Percentiles rank a stretch among this genome's conserved stretches.
Conservation (phyloP, 2,329 filamentous ascomycete species). For the Elsinoe perseae region DNA sequence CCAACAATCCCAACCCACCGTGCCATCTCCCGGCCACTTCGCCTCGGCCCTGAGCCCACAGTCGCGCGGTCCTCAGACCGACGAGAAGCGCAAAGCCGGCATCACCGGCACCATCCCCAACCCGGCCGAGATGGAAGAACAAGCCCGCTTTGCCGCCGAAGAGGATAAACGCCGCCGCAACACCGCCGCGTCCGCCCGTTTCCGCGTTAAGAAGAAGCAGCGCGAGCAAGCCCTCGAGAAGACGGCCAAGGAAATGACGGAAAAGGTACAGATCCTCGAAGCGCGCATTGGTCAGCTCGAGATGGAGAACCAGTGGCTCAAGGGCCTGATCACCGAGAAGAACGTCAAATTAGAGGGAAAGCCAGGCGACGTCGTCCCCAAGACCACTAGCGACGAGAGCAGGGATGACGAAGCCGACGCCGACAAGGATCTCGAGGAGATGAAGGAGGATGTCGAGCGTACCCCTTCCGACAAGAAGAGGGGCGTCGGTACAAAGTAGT, state of each 20-base stretch:
- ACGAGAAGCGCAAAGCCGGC: slow-evolving; percentile 41
- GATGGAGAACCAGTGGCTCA: slow-evolving; percentile 48
- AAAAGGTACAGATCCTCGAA: slow-evolving; percentile 40
- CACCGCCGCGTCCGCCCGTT: slow-evolving; percentile 46
- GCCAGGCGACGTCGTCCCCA: not conserved
- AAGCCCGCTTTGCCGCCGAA: slow-evolving; percentile 41
- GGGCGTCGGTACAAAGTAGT: slow-evolving; percentile 9
- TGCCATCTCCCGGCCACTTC: slow-evolving; percentile 20
- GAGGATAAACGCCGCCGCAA: slow-evolving; percentile 49
- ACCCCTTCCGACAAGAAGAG: slow-evolving; percentile 13
- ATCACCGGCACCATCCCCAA: slow-evolving; percentile 29
- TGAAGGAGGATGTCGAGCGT: slow-evolving; percentile 11
- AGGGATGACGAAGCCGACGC: not conserved
- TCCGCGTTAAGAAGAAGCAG: slow-evolving; percentile 51
- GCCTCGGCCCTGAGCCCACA: slow-evolving; percentile 11
- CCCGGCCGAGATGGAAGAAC: slow-evolving; percentile 37
- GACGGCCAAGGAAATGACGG: slow-evolving; percentile 44
- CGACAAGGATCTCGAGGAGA: not conserved
- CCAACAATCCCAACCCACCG: slow-evolving; percentile 20
- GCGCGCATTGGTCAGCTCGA: slow-evolving; percentile 43
- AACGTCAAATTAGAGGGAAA: slow-evolving; percentile 23
- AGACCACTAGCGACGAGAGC: not conserved
- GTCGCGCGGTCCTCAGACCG: slow-evolving; percentile 21
- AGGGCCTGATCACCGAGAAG: slow-evolving; percentile 46
- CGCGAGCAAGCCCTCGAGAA: slow-evolving; percentile 46